Conservation (phyloP, 1,284 basidiomycete species). For the Ceraceosorus guamensis region DNA sequence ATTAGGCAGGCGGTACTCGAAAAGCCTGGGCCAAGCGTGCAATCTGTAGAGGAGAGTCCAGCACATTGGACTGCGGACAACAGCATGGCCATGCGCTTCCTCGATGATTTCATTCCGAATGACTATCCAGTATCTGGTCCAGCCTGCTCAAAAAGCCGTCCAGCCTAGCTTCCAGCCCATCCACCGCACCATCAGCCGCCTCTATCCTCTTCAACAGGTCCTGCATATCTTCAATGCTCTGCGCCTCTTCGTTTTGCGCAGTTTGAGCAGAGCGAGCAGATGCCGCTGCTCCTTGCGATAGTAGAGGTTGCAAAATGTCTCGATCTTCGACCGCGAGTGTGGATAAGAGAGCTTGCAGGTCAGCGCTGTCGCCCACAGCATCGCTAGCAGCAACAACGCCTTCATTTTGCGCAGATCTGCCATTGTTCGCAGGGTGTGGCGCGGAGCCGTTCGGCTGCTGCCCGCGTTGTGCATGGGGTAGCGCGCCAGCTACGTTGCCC, state of each 20-base stretch:
- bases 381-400: neutral
- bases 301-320: conserved; percentile 1
- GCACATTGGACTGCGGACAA: too few relatives aligned
- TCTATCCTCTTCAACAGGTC: conserved; percentile 16
- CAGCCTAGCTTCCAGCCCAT: conserved; percentile 22
- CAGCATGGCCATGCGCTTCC: too few relatives aligned
- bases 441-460: too few relatives aligned
- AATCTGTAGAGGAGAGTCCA: too few relatives aligned
- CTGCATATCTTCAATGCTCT: conserved; percentile 14
- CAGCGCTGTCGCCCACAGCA: neutral
- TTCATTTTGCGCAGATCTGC: too few relatives aligned
- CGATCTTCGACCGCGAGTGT: conserved; percentile 7
- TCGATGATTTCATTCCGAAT: too few relatives aligned
- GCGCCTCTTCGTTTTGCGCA: neutral
- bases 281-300: neutral
- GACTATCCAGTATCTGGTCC: conserved; percentile 11
- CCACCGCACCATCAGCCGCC: conserved; percentile 18
- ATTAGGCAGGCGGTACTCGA: too few relatives aligned
- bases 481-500: too few relatives aligned
- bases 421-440: too few relatives aligned
- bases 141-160: conserved; percentile 19
- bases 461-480: too few relatives aligned
- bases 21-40: too few relatives aligned
- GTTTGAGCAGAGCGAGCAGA: neutral
- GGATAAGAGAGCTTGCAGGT: neutral